Evolutionary conservation across 495 filamentous ascomycete genomes (phyloP), one percentile per base, ranked within the genome.

Genomic region (Hypoxylon subgilvum): DNA sequence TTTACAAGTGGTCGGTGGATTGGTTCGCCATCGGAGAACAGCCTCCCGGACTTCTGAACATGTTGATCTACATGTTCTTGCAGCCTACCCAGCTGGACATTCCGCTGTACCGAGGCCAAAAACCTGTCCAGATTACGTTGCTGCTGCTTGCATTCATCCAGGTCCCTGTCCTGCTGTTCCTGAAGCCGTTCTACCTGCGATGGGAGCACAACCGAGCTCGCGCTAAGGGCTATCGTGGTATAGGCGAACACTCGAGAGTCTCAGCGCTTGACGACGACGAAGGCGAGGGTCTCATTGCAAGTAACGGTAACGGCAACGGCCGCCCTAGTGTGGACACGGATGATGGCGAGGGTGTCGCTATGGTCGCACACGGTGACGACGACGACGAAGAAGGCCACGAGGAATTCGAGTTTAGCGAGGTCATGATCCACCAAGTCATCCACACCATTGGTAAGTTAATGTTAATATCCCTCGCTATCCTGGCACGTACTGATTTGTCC

Each of bases 51-150:
- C 78, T 99, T 19, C 76, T 99, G 52, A 99, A 99, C 82, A 96
- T 97, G 92, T 81, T 99, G 61, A 99, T 99, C 69, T 96, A 96
- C 82, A 99, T 99, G 94, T 97, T 99, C 79, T 77, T 99, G 44
- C 84, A 85, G 46, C 94, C 94, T 4, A 90, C 90, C 18, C 88
- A 70, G 0, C 76, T 97, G 39, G 83, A 88, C 35, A 63, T 70
- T 25, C 81, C 76, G 44, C 81, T 99, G 4, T 99, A 94, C 67
- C 71, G 71, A 14, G 90, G 90, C 45, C 94, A 99, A 71, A 76
- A 72, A 5, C 58, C 55, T 0, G 80, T 99, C 2, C 94, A 99
- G 72, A 74, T 89, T 14, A 66, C 87, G 27, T 77, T 99, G 16
- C 73, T 97, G n/a, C 79, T 97, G 30, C 69, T 97, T 32, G 94